Evolutionary conservation across 2,329 filamentous ascomycete genomes (phyloP), one percentile per base, ranked within the genome.

Genomic region (Pseudohalonectria lignicola): DNA sequence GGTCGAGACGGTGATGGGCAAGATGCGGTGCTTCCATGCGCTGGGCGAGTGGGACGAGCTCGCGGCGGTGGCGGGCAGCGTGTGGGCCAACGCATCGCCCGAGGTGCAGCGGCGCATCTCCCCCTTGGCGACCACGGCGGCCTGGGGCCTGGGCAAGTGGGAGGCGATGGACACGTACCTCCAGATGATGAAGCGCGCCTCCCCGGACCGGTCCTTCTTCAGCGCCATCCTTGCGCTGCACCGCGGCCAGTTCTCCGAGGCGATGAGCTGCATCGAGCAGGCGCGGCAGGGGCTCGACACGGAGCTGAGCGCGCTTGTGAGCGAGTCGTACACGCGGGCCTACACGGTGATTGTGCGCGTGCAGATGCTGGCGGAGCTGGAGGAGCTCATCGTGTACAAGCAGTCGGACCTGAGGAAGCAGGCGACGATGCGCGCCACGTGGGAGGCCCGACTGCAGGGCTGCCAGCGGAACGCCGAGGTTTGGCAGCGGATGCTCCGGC

Each of bases 331-430:
- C 60, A 95, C 94, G 51, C 79, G 92, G 43, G 93, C 92, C 9
- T 99, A 99, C 61, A 80, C 90, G 47, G 90, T 95, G n/a, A 87
- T 98, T 42, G 90, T 99, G 33, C 82, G 92, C 31, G 88, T 98
- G 1, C 92, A 99, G 60, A 98, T 98, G 93, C 77, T 99, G 49
- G 92, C 93, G 4, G 92, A 99, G 59, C 71, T 99, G 4, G 92
- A 99, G 56, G 92, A 99, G 56, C 88, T 98, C 49, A 96, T 98
- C 51, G 78, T 82, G 7, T 99, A 98, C 69, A 98, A 99, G 63
- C 88, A 96, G 54, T 85, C 85, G 43, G 86, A 94, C 48, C 76
- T 78, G 9, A 84, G 84, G 52, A 94, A 92, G 63, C 86, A 92
- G 57, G 82, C 82, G 20, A 87, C 86, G 1, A 87, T 98, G 80